Evolutionary conservation across 2,329 filamentous ascomycete genomes (phyloP).

Genomic region (Intubia oerlemansii): DNA sequence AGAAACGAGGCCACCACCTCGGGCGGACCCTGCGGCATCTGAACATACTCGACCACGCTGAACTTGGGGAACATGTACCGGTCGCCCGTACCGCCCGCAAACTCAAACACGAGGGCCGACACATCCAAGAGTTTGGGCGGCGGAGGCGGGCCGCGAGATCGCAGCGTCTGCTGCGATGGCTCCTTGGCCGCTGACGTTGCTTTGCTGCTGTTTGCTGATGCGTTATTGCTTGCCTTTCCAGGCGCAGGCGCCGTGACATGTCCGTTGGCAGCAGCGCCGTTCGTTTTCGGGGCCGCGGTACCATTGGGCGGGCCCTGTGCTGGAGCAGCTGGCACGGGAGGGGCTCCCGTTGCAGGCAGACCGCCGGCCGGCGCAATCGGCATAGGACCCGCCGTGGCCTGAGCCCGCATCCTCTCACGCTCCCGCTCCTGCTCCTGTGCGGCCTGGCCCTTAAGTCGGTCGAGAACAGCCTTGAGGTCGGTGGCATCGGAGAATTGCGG

Average conservation of each 20-base stretch:
- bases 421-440: slow-evolving; percentile 6
- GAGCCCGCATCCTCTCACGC: slow-evolving; percentile 8
- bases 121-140: slow-evolving; percentile 35
- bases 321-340: too few relatives aligned
- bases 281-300: background rate
- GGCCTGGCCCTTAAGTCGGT: slow-evolving; percentile 22
- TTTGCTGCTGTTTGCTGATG: too few relatives aligned
- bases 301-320: too few relatives aligned
- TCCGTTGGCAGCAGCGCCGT: too few relatives aligned
- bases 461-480: slow-evolving; percentile 23
- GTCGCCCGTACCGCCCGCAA: slow-evolving; percentile 44
- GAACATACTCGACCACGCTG: slow-evolving; percentile 49
- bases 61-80: slow-evolving; percentile 62
- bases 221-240: too few relatives aligned
- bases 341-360: too few relatives aligned
- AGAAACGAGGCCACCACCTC: slow-evolving; percentile 56
- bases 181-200: background rate
- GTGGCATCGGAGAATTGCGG: slow-evolving; percentile 17
- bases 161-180: slow-evolving; percentile 28
- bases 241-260: too few relatives aligned
- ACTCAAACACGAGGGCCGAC: slow-evolving; percentile 48
- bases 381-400: slow-evolving; percentile 1
- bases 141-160: slow-evolving; percentile 36
- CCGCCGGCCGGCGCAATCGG: slow-evolving; percentile 1
- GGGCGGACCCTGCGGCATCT: slow-evolving; percentile 23